Conservation (phyloP, 2,329 filamentous ascomycete genomes). For the Cladosporium sp. region DNA sequence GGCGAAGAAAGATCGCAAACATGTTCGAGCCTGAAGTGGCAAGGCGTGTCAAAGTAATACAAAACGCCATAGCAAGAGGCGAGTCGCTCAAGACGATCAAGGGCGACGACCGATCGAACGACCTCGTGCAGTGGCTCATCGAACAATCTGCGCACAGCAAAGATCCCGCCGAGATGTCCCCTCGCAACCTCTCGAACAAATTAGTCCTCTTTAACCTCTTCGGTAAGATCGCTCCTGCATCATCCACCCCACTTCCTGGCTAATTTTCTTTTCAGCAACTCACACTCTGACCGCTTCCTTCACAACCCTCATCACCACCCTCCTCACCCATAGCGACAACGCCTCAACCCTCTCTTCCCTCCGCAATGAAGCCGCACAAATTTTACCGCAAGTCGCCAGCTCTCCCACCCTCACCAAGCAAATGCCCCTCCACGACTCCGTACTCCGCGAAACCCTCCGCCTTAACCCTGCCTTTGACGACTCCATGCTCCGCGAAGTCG, state of each 20-base stretch:
- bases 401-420: conserved; percentile 13
- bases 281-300: conserved; percentile 9
- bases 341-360: conserved; percentile 13
- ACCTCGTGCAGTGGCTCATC: conserved; percentile 23
- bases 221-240: neutral
- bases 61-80: conserved; percentile 2
- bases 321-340: conserved; percentile 3
- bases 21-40: conserved; percentile 16
- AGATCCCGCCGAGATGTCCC: neutral
- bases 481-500: conserved; percentile 25
- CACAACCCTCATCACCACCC: conserved; percentile 18
- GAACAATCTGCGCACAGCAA: conserved; percentile 8
- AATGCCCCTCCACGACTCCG: conserved; percentile 25
- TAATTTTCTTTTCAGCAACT: neutral
- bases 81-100: neutral
- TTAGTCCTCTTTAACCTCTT: conserved; percentile 21
- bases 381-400: conserved; percentile 1
- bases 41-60: neutral
- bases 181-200: conserved; percentile 15
- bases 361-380: conserved; percentile 17
- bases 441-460: conserved; percentile 27
- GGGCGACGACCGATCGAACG: conserved; percentile 5
- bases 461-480: conserved; percentile 24
- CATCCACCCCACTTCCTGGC: neutral
- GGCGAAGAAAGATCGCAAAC: conserved; percentile 4